These are phyloP conservation scores for Phylloporus arenicola DNA, from an alignment of 768 basidiomycete genomes.

Conservation along the genomic window DNA sequence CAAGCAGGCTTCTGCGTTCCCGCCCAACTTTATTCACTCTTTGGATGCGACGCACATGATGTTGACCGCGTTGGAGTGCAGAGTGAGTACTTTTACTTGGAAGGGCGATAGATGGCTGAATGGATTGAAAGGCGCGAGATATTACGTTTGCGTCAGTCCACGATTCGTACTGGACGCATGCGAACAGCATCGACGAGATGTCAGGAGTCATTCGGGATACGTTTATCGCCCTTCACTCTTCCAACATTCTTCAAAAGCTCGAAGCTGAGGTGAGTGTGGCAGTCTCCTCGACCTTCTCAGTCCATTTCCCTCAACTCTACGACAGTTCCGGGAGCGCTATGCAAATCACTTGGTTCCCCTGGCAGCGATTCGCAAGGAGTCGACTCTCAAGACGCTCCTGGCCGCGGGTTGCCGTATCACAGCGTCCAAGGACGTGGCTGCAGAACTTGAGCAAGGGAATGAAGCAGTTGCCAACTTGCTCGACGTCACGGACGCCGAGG, in stretches of 20 bases:
- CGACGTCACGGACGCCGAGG: constrained; percentile 34
- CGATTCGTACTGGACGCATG: constrained; percentile 99
- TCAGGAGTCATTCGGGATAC: constrained; percentile 84
- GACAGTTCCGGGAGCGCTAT: constrained; percentile 74
- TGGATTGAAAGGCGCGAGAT: constrained; percentile 47
- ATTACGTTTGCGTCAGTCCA: constrained; percentile 94
- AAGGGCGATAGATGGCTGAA: constrained; percentile 3
- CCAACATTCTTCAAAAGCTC: constrained; percentile 73
- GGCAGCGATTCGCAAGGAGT: constrained; percentile 35
- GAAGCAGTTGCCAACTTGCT: constrained; percentile 31
- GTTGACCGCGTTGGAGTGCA: constrained; percentile 87
- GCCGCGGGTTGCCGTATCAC: constrained; percentile 42
- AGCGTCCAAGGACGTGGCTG: constrained; percentile 38
- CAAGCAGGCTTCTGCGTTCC: constrained; percentile 96
- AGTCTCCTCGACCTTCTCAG: not conserved
- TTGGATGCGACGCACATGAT: constrained; percentile 99
- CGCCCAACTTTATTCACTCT: constrained; percentile 97
- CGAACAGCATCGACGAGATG: constrained; percentile 82
- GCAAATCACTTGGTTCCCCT: constrained; percentile 65
- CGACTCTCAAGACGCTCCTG: constrained; percentile 37
- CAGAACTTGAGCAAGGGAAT: constrained; percentile 13
- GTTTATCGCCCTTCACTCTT: constrained; percentile 88
- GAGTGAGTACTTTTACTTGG: constrained; percentile 41
- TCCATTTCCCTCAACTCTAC: not conserved
- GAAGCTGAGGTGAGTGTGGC: constrained; percentile 56